phyloP scores from a whole-genome alignment of 208 protist species.

The Leishmania gerbilli region DNA sequence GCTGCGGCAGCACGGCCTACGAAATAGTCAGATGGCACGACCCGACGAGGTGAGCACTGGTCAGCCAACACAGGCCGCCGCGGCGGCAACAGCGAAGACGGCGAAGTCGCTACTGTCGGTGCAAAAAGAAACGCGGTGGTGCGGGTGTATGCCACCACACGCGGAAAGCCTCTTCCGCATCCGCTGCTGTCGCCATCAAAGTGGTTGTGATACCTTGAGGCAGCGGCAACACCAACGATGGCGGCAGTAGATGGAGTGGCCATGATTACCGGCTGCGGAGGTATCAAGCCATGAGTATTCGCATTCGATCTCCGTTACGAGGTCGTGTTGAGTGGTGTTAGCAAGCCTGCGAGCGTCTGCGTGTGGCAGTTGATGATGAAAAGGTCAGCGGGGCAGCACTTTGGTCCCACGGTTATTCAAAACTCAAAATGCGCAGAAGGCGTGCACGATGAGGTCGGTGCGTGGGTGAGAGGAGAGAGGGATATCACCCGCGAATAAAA shows the following conservation, averaged over 20 bases:
- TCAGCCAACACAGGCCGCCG: background rate
- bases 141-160: conserved; percentile 19
- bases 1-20: background rate
- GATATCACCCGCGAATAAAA: background rate
- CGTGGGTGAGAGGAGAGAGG: background rate
- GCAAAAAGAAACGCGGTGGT: conserved; percentile 25
- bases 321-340: background rate
- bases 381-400: background rate
- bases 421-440: background rate
- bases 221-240: background rate
- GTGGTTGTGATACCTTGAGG: background rate
- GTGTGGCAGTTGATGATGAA: background rate
- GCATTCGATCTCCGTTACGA: background rate
- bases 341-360: background rate
- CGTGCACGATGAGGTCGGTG: background rate
- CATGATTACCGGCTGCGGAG: background rate
- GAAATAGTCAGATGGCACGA: background rate
- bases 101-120: background rate
- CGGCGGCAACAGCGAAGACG: background rate
- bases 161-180: background rate
- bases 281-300: background rate
- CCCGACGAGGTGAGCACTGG: background rate
- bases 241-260: background rate
- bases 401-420: no score
- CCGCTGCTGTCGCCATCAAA: background rate